Evolutionary conservation across 768 basidiomycete genomes (phyloP), one percentile per base, ranked within the genome.

Genomic region (Russula ochroleuca): DNA sequence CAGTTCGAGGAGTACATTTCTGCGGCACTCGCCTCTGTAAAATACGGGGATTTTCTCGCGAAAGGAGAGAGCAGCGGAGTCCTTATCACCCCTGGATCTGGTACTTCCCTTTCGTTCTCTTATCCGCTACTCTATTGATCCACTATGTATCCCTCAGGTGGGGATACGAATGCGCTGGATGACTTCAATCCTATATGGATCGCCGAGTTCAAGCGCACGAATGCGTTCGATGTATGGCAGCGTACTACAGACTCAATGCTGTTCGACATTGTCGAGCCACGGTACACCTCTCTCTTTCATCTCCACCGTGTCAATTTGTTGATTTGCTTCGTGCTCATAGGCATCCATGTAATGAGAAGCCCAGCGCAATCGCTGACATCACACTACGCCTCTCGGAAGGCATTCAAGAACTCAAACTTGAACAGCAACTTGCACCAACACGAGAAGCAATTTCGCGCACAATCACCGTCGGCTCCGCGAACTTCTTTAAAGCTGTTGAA

Each of bases 1-100:
- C 48, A 90, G 85, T 96, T 96, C 59, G 94, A 98, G 73, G 96
- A 98, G 72, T 99, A 99, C 71, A 85, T 98, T 51, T 88, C 85
- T 28, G 89, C 90, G 2, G 90, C 91, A 3, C 80, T 99, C 11
- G 82, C 95, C 3, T 86, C 90, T 15, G 85, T 98, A 65, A 94
- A 94, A 73, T 98, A 93, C 72, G 85, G 87, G 1, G 92, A 94
- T 67, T 99, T 92, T 75, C 69, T 94, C 23, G 73, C 80, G 10
- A 92, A 88, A 73, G 80, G 87, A 45, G 82, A 87, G 73, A 79
- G 78, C 38, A 72, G 70, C 67, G 85, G 85, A 53, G 80, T 90
- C 17, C 77, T 88, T 37, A 90, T 91, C 43, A 81, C 85, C 11
- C 88, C 86, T 31, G 85, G 84, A 52, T 77, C 82, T 40, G 85